Conservation (phyloP, 2,329 filamentous ascomycete species). For the Nemania sp. region DNA sequence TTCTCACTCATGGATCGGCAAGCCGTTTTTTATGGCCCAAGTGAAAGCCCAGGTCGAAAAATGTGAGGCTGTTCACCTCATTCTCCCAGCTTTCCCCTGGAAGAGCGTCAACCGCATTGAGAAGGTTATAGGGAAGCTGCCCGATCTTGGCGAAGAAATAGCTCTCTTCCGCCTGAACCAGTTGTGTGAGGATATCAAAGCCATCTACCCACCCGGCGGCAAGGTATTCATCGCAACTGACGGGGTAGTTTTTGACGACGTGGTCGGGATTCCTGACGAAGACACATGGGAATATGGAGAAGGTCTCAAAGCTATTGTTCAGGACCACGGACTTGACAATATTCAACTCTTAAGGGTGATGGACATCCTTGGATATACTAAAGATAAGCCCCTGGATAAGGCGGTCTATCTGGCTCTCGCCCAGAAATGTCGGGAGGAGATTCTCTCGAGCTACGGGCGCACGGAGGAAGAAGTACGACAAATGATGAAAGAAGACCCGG, state of each 20-base stretch:
- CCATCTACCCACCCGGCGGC: slow-evolving; percentile 53
- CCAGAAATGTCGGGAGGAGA: slow-evolving; percentile 53
- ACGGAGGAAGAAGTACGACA: too few species aligned
- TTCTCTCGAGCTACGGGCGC: too few species aligned
- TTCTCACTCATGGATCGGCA: too few species aligned
- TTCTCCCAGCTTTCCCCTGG: slow-evolving; percentile 41
- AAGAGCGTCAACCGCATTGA: slow-evolving; percentile 58
- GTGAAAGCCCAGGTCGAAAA: too few species aligned
- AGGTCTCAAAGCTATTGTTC: slow-evolving; percentile 45
- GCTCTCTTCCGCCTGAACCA: slow-evolving; percentile 53
- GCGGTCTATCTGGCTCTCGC: slow-evolving; percentile 56
- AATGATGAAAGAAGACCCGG: not conserved
- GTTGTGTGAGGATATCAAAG: slow-evolving; percentile 51
- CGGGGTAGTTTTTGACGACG: slow-evolving; percentile 59
- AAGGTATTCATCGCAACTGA: slow-evolving; percentile 57
- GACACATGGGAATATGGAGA: slow-evolving; percentile 58
- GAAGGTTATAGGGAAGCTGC: slow-evolving; percentile 59
- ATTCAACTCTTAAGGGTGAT: slow-evolving; percentile 54
- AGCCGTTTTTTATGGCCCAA: too few species aligned
- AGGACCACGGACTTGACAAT: slow-evolving; percentile 49
- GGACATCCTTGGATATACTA: slow-evolving; percentile 42
- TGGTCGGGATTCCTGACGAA: slow-evolving; percentile 53
- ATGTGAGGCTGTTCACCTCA: too few species aligned
- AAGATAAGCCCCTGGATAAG: slow-evolving; percentile 46
- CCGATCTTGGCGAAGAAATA: slow-evolving; percentile 59